These are phyloP conservation scores for Euclidium syriacum DNA, from an alignment of 345 rosid genomes.

Conservation along the genomic window DNA sequence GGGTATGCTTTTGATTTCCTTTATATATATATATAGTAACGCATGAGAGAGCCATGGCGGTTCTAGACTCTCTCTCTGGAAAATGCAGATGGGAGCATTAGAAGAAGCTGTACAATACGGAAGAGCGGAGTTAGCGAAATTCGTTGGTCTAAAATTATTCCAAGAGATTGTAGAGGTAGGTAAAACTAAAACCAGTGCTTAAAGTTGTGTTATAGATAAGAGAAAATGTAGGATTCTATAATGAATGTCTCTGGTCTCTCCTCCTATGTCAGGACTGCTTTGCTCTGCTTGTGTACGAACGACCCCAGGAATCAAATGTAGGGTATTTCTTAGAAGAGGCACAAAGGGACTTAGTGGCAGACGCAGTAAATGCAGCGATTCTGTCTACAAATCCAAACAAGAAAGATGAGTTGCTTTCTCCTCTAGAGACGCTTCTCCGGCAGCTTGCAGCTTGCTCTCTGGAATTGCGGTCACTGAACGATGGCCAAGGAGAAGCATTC, in stretches of 20 bases:
- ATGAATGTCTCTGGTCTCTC: no score
- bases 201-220: background rate
- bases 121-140: constrained; percentile 63
- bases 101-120: constrained; percentile 82
- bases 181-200: no score
- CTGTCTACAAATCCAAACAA: constrained; percentile 52
- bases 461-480: constrained; percentile 58
- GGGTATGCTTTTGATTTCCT: constrained; percentile 47
- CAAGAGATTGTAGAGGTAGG: constrained; percentile 68
- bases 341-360: constrained; percentile 80
- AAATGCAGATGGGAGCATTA: constrained; percentile 55
- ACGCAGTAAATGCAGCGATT: constrained; percentile 68
- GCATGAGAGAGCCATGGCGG: background rate
- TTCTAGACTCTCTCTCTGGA: background rate
- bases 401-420: constrained; percentile 44
- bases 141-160: constrained; percentile 43
- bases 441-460: constrained; percentile 71
- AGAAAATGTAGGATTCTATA: no score
- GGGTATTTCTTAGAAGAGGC: constrained; percentile 73
- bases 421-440: constrained; percentile 63
- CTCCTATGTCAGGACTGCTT: constrained; percentile 95
- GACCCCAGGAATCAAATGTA: constrained; percentile 52
- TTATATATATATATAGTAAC: background rate
- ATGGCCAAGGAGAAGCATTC: constrained; percentile 73
- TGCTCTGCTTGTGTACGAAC: constrained; percentile 78